Conservation (phyloP, 23 red algal genomes). For the Agarophyton chilense region DNA sequence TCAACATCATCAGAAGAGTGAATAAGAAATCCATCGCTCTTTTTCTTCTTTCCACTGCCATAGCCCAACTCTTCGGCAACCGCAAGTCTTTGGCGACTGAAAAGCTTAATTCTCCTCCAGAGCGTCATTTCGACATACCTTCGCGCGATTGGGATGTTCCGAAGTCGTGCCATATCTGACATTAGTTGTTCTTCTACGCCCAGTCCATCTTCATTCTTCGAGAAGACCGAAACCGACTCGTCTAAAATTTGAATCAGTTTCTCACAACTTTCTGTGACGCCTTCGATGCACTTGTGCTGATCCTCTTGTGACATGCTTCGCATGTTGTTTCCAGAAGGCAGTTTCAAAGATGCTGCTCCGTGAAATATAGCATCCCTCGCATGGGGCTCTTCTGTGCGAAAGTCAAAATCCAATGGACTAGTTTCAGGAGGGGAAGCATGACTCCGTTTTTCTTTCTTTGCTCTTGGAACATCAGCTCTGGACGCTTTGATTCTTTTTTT, state of each 20-base stretch:
- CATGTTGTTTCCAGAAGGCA: not conserved
- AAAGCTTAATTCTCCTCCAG: slow-evolving; percentile 35
- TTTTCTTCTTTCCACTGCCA: slow-evolving; percentile 17
- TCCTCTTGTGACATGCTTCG: not conserved
- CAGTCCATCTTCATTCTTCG: slow-evolving; percentile 15
- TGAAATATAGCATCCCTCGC: slow-evolving; percentile 14
- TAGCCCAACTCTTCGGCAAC: slow-evolving; percentile 29
- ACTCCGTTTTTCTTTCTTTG: not conserved
- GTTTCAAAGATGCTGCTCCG: slow-evolving; percentile 10
- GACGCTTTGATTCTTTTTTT: not conserved
- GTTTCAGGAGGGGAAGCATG: not conserved
- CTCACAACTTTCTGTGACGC: slow-evolving; percentile 9
- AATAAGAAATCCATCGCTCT: slow-evolving; percentile 26
- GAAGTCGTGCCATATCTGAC: slow-evolving; percentile 49
- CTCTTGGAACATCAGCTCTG: not conserved
- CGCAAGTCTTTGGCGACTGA: slow-evolving; percentile 20
- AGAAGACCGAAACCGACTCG: slow-evolving; percentile 1
- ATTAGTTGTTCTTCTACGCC: slow-evolving; percentile 43
- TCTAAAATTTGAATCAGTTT: slow-evolving; percentile 47
- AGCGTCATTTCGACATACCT: slow-evolving; percentile 64
- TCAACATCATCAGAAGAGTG: slow-evolving; percentile 22
- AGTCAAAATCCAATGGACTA: not conserved
- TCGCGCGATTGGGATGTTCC: slow-evolving; percentile 43
- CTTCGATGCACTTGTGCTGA: slow-evolving; percentile 20
- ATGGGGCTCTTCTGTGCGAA: not conserved